Evolutionary conservation across 139 green algal genomes (phyloP).

Genomic region (Picochlorum sp.): DNA sequence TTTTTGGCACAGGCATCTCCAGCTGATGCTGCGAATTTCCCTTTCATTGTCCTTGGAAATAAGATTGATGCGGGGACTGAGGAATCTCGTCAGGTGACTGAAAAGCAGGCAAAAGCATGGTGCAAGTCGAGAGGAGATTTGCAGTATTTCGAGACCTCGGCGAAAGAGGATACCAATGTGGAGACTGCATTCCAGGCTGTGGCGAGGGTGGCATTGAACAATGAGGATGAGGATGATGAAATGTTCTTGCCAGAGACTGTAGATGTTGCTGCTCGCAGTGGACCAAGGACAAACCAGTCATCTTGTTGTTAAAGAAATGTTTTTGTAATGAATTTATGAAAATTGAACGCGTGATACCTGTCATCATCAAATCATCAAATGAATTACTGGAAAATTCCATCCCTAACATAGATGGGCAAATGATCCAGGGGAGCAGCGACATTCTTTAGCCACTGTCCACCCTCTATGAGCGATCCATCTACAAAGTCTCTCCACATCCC

Average conservation of each 20-base stretch:
- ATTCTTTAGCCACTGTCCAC: conserved; percentile 37
- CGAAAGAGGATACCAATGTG: conserved; percentile 91
- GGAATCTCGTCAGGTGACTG: conserved; percentile 64
- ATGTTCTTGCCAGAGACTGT: conserved; percentile 85
- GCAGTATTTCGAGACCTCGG: conserved; percentile 92
- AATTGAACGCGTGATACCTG: not conserved
- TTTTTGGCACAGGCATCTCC: conserved; percentile 92
- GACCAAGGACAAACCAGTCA: conserved; percentile 30
- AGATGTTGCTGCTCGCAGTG: conserved; percentile 69
- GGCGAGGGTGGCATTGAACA: conserved; percentile 81
- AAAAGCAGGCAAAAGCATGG: conserved; percentile 94
- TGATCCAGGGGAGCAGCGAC: conserved; percentile 41
- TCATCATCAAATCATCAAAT: conserved; percentile 10
- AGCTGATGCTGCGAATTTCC: conserved; percentile 86
- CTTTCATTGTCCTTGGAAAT: conserved; percentile 98
- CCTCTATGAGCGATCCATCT: conserved; percentile 24
- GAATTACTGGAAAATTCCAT: conserved; percentile 7
- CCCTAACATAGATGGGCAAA: conserved; percentile 39
- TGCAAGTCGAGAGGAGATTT: conserved; percentile 82
- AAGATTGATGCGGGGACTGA: conserved; percentile 93
- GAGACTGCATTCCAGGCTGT: conserved; percentile 85
- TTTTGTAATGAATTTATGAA: not conserved
- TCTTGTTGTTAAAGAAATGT: conserved; percentile 54
- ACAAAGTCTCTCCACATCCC: conserved; percentile 27
- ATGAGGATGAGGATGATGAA: conserved; percentile 85